Conservation (phyloP, 202 grass and related monocot species). For the Eragrostis tef region DNA sequence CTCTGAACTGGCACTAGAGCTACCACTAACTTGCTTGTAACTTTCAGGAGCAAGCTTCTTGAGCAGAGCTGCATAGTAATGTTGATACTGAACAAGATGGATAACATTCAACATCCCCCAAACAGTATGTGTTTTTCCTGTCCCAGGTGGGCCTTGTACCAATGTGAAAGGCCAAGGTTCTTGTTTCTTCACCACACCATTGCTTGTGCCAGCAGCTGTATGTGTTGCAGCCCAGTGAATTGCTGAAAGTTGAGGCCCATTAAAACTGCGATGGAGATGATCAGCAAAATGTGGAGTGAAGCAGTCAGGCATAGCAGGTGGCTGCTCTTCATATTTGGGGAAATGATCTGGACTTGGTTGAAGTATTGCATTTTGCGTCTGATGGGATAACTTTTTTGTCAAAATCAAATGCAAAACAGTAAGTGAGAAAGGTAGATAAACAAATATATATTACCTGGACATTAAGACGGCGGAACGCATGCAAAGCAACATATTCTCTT, state of each 20-base stretch:
- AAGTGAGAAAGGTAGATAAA: slow-evolving; percentile 36
- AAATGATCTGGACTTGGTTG: slow-evolving; percentile 96
- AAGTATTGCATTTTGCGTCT: slow-evolving; percentile 99
- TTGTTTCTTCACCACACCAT: slow-evolving; percentile 76
- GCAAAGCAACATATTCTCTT: slow-evolving; percentile 91
- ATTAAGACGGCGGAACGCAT: slow-evolving; percentile 91
- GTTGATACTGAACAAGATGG: slow-evolving; percentile 99
- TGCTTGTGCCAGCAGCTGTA: slow-evolving; percentile 93
- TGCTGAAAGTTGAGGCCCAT: slow-evolving; percentile 82
- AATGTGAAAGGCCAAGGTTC: slow-evolving; percentile 99
- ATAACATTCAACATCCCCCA: slow-evolving; percentile 99
- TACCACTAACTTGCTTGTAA: slow-evolving; percentile 81
- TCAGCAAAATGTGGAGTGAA: slow-evolving; percentile 91
- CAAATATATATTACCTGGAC: slow-evolving; percentile 62
- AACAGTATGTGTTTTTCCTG: slow-evolving; percentile 98
- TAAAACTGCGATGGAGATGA: slow-evolving; percentile 84
- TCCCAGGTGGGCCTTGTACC: slow-evolving; percentile 96
- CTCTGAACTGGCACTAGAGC: slow-evolving; percentile 57
- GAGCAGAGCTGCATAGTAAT: slow-evolving; percentile 91
- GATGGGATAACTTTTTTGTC: slow-evolving; percentile 40
- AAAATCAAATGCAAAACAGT: slow-evolving; percentile 14
- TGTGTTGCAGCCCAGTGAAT: slow-evolving; percentile 99
- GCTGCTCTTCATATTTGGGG: slow-evolving; percentile 91
- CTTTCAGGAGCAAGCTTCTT: slow-evolving; percentile 99
- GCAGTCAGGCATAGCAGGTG: slow-evolving; percentile 91